Conservation (phyloP, 192 early-diverging fungal species). For the Entomortierella chlamydospora region DNA sequence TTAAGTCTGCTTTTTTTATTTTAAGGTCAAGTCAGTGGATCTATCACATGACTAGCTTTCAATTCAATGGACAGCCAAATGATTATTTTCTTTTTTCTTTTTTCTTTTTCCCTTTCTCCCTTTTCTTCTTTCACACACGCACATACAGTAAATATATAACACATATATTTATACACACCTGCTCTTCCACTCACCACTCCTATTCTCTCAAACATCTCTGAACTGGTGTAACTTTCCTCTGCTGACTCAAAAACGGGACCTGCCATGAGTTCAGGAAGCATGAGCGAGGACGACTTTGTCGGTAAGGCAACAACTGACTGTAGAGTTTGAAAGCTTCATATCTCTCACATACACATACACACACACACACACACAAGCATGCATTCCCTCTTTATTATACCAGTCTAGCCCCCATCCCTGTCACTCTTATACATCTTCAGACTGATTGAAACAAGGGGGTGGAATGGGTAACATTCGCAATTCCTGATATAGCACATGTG, state of each 20-base stretch:
- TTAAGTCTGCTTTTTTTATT: too few species aligned
- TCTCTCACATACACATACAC: too few species aligned
- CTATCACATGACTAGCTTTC: background rate
- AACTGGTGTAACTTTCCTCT: background rate
- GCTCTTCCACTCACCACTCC: background rate
- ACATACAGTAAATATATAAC: too few species aligned
- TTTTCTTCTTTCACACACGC: background rate
- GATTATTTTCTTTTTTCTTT: background rate
- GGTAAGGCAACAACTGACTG: too few species aligned
- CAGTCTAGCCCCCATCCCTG: background rate
- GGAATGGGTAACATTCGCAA: too few species aligned
- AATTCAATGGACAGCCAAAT: too few species aligned
- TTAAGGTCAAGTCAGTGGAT: too few species aligned
- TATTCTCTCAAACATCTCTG: background rate
- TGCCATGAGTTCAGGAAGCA: constrained; percentile 41
- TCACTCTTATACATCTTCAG: background rate
- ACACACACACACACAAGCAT: background rate
- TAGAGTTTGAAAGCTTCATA: too few species aligned
- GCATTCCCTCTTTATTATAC: background rate
- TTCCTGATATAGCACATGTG: too few species aligned
- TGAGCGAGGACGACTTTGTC: constrained; percentile 49
- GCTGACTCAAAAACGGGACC: background rate
- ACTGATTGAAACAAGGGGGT: too few species aligned
- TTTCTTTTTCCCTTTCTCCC: constrained; percentile 10
- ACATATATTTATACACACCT: background rate